Evolutionary conservation across 257 asterid genomes (phyloP), one percentile per base, ranked within the genome.

Genomic region (Petrea volubilis): DNA sequence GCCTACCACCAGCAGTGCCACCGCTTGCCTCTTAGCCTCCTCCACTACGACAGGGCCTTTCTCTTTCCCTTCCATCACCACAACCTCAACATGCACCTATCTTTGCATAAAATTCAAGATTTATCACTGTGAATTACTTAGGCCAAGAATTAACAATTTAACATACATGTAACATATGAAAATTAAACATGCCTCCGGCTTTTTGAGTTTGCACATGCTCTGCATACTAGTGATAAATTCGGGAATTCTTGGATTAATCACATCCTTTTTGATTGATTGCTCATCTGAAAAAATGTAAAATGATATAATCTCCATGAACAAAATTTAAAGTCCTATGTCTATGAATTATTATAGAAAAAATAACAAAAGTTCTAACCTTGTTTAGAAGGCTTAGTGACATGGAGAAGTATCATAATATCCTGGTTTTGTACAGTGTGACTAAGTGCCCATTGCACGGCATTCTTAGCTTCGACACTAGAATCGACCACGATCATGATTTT

Each of bases 401-500:
- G 70, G 20, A 91, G 88, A 76, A 91, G 93, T 74, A 89, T 64
- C 34, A 91, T 49, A 43, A 65, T 24, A 70, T 91, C 97, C 63
- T 87, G 89, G 73, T 78, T 76, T 61, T 85, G 93, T 67, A 91
- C 83, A 0, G 93, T 74, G 73, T 91, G 97, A 67, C 86, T 87
- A 60, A 91, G 82, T 60, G 95, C 88, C 96, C 96, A 91, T 55
- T 84, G 86, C 71, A 91, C 81, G 0, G 96, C 95, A 67, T 76
- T 82, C 74, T 82, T 91, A 2, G 93, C 82, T 80, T 84, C 95
- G 31, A 63, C 46, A 52, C 88, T 85, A 7, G 89, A 72, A 66
- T 91, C 97, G 7, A 91, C 88, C 61, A 91, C 88, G 53, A 91
- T 84, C 95, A 91, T 81, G 49, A 91, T 86, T 80, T 79, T 88